Percentiles rank a stretch among this genome's conserved stretches.
Conservation (phyloP, 805 yeast species). For the Lipomyces lipofer region DNA sequence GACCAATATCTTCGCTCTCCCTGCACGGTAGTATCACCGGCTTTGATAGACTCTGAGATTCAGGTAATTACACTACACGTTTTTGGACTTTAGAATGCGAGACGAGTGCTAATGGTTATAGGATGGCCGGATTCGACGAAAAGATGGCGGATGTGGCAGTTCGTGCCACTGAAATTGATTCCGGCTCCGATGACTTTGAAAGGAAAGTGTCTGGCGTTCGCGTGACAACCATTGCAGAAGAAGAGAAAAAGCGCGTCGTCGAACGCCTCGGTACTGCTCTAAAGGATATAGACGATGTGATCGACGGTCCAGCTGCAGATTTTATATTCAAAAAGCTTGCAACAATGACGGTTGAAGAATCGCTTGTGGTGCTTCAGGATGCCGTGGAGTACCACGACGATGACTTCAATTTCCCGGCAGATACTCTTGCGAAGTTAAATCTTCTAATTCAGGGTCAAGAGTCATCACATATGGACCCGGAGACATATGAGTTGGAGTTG, state of each 20-base stretch:
- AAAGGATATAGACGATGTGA: background rate
- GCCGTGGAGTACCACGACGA: slow-evolving; percentile 43
- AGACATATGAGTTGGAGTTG: slow-evolving; percentile 15
- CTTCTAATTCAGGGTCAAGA: slow-evolving; percentile 22
- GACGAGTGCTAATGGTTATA: background rate
- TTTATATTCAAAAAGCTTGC: slow-evolving; percentile 41
- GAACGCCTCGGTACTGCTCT: background rate
- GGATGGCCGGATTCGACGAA: background rate
- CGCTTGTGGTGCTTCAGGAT: slow-evolving; percentile 42
- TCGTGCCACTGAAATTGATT: background rate
- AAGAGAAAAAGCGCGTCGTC: background rate
- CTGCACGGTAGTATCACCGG: background rate
- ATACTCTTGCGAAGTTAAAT: slow-evolving; percentile 40
- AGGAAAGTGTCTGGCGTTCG: background rate
- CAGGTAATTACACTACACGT: background rate
- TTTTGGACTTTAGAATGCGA: background rate
- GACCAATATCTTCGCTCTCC: background rate
- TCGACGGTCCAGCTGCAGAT: background rate
- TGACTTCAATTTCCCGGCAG: slow-evolving; percentile 48
- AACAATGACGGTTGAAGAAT: slow-evolving; percentile 47
- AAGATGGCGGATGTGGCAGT: background rate
- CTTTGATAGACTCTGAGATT: background rate
- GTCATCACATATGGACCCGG: slow-evolving; percentile 14
- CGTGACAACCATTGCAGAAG: background rate
- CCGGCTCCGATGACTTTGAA: background rate